phyloP scores from a whole-genome alignment of 495 filamentous ascomycete species.

The Lasiosphaeria ovina region DNA sequence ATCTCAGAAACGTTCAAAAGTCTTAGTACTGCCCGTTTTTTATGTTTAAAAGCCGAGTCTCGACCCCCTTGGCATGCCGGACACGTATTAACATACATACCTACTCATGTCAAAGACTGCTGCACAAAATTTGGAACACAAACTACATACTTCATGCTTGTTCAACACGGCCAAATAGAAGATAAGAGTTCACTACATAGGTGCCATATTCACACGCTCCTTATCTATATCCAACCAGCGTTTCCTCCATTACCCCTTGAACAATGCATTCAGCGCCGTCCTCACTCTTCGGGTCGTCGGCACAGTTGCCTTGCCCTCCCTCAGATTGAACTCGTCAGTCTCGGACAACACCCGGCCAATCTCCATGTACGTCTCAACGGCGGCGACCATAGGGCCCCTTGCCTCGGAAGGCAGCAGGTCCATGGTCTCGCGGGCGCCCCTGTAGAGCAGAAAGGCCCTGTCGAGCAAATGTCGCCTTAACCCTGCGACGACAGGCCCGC shows the following conservation, averaged over 20 bases:
- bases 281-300: conserved; percentile 50
- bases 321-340: conserved; percentile 31
- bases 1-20: not conserved
- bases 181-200: too few relatives aligned
- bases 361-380: conserved; percentile 72
- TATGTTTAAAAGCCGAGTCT: too few relatives aligned
- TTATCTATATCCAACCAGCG: not conserved
- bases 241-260: not conserved
- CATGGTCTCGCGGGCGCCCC: conserved; percentile 48
- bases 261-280: conserved; percentile 55
- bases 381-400: conserved; percentile 59
- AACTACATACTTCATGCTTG: too few relatives aligned
- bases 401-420: conserved; percentile 54
- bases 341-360: conserved; percentile 59
- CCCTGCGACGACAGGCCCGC: conserved; percentile 36
- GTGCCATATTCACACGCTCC: too few relatives aligned
- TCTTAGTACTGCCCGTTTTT: too few relatives aligned
- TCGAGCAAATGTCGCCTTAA: conserved; percentile 54
- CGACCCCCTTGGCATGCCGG: too few relatives aligned
- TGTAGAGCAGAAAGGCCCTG: conserved; percentile 55
- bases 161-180: too few relatives aligned
- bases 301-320: conserved; percentile 57
- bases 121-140: too few relatives aligned
- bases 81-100: too few relatives aligned
- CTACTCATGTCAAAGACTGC: too few relatives aligned